A percentile compares a stretch with the other conserved stretches of the same genome.
Conservation (phyloP, 208 protist species). For the Angomonas desouzai region DNA sequence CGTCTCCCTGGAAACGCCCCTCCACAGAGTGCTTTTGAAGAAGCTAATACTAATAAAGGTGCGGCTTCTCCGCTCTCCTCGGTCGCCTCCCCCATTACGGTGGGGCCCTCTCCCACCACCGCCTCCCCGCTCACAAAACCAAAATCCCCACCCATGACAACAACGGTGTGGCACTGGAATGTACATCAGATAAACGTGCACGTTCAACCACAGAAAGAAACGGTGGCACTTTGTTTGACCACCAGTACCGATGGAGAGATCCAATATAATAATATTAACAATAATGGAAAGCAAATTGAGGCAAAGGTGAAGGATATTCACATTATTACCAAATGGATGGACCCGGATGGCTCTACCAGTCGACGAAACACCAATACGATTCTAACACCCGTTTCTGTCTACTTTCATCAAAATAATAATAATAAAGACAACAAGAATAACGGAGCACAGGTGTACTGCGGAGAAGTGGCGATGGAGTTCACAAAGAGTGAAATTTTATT, state of each 20-base stretch:
- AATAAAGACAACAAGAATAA: background rate
- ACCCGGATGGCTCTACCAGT: background rate
- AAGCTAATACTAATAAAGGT: no score
- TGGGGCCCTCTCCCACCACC: no score
- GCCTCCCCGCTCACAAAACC: no score
- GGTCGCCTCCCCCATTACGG: no score
- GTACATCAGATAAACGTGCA: background rate
- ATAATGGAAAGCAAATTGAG: background rate
- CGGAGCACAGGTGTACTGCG: background rate
- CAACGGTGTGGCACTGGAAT: background rate
- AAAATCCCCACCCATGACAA: background rate
- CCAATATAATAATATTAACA: background rate
- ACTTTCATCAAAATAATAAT: background rate
- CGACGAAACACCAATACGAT: background rate
- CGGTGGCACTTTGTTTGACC: background rate
- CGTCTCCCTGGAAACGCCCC: no score
- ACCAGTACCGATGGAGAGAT: constrained; percentile 2
- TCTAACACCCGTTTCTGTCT: background rate
- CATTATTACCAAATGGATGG: background rate
- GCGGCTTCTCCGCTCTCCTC: no score
- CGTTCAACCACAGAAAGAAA: background rate
- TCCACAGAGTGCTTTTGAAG: no score
- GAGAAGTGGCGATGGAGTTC: background rate
- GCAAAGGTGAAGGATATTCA: background rate
- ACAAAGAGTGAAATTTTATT: constrained; percentile 1